Evolutionary conservation across 139 green algal species (phyloP).

Genomic region (Diplosphaera chodatii): DNA sequence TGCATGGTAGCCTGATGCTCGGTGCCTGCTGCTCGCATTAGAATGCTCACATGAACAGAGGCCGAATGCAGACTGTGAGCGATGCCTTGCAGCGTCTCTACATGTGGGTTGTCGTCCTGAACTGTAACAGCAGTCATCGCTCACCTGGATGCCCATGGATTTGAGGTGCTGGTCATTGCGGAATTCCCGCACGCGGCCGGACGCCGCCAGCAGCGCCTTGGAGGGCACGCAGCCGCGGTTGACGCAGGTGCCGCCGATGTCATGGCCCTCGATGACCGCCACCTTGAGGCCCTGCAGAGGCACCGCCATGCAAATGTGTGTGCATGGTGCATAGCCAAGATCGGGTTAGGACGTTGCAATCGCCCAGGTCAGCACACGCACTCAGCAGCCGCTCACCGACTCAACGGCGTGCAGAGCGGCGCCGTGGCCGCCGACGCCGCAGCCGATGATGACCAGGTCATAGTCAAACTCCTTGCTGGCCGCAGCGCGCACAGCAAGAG

Average conservation of each 20-base stretch:
- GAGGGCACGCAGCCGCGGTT: constrained; percentile 98
- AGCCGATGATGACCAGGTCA: constrained; percentile 97
- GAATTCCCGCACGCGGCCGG: constrained; percentile 88
- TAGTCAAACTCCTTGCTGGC: constrained; percentile 83
- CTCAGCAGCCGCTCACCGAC: constrained; percentile 64
- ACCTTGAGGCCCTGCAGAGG: constrained; percentile 84
- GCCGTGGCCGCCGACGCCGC: constrained; percentile 94
- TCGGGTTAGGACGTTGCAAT: too few relatives aligned
- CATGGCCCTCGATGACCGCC: constrained; percentile 93
- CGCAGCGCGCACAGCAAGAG: background rate
- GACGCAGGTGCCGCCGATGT: constrained; percentile 97
- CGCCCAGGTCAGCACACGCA: too few relatives aligned
- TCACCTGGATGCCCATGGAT: constrained; percentile 83
- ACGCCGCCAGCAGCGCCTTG: constrained; percentile 94
- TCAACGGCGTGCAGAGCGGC: constrained; percentile 96
- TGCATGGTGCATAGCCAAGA: too few relatives aligned
- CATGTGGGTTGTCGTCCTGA: too few relatives aligned
- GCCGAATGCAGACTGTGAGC: too few relatives aligned
- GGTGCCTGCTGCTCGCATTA: too few relatives aligned
- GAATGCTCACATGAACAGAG: too few relatives aligned
- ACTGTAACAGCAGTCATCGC: too few relatives aligned
- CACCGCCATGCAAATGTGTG: background rate
- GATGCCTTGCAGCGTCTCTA: too few relatives aligned
- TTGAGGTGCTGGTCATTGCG: constrained; percentile 89
- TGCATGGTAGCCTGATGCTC: too few relatives aligned